Evolutionary conservation across 805 yeast genomes (phyloP).

Genomic region (Cyberlindnera saturnus): DNA sequence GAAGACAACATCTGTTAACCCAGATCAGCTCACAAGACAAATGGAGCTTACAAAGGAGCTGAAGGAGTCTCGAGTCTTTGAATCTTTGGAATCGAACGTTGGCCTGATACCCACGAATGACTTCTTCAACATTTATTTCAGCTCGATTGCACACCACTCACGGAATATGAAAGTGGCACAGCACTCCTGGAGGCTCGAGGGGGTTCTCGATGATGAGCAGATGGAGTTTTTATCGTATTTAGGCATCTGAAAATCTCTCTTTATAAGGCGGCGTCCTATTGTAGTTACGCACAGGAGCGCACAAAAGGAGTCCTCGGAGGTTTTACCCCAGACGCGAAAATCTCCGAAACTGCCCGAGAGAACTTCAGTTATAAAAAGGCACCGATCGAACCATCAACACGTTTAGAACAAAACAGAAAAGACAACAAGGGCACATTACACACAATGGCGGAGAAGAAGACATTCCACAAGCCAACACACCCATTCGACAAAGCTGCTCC

Average conservation of each 20-base stretch:
- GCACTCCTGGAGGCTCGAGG: constrained; percentile 6
- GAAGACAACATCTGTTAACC: neutral
- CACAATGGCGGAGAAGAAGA: constrained; percentile 4
- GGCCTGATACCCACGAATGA: constrained; percentile 20
- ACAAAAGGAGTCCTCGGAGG: neutral
- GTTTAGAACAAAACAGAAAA: neutral
- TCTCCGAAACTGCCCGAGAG: neutral
- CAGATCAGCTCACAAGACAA: constrained; percentile 2
- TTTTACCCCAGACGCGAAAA: neutral
- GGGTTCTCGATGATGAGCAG: constrained; percentile 8
- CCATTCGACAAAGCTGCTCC: neutral
- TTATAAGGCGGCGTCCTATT: no score
- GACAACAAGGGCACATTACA: neutral
- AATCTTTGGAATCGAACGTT: constrained; percentile 11
- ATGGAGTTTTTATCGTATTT: constrained; percentile 9
- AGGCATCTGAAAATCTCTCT: constrained; percentile 3
- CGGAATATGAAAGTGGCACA: constrained; percentile 2
- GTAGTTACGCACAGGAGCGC: no score
- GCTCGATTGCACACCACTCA: constrained; percentile 11
- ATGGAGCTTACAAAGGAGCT: constrained; percentile 7
- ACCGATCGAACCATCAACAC: no score
- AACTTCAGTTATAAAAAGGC: neutral
- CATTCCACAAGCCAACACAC: constrained; percentile 14
- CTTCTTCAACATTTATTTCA: constrained; percentile 16
- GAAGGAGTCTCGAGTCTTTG: constrained; percentile 14